phyloP scores from a whole-genome alignment of 75 land plant species.

The Adiantum capillusveneris region DNA sequence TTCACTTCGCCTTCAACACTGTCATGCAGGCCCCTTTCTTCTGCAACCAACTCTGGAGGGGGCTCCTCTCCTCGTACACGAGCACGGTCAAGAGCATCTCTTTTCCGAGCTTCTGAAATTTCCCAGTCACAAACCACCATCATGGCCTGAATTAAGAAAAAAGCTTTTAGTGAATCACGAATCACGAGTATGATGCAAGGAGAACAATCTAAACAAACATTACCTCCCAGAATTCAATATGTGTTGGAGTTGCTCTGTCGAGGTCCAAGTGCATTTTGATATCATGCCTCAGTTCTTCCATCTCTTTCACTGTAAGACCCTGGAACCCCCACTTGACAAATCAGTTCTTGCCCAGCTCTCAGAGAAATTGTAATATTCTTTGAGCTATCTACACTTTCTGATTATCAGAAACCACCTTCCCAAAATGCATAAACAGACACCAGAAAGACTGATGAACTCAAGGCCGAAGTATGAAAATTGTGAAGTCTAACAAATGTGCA shows the following conservation, averaged over 20 bases:
- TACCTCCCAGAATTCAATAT: slow-evolving; percentile 91
- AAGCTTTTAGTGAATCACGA: no score
- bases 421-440: no score
- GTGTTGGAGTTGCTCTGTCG: slow-evolving; percentile 83
- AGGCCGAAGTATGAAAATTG: no score
- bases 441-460: no score
- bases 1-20: slow-evolving; percentile 89
- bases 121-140: slow-evolving; percentile 96
- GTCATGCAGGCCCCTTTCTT: slow-evolving; percentile 86
- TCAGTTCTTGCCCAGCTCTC: no score
- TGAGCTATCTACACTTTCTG: no score
- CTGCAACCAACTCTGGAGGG: slow-evolving; percentile 85
- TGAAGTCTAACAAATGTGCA: no score
- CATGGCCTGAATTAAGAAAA: slow-evolving; percentile 72
- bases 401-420: no score
- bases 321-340: slow-evolving; percentile 11
- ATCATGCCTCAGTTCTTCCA: slow-evolving; percentile 92
- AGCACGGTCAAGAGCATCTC: slow-evolving; percentile 91
- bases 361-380: no score
- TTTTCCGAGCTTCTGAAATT: slow-evolving; percentile 73
- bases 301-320: slow-evolving; percentile 96
- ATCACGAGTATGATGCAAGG: no score
- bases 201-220: not conserved
- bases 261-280: slow-evolving; percentile 91
- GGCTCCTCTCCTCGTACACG: slow-evolving; percentile 97